A percentile compares a stretch with the other conserved stretches of the same genome.
These are phyloP conservation scores for Lepidium didymum DNA, from an alignment of 345 rosid species.

Conservation along the genomic window DNA sequence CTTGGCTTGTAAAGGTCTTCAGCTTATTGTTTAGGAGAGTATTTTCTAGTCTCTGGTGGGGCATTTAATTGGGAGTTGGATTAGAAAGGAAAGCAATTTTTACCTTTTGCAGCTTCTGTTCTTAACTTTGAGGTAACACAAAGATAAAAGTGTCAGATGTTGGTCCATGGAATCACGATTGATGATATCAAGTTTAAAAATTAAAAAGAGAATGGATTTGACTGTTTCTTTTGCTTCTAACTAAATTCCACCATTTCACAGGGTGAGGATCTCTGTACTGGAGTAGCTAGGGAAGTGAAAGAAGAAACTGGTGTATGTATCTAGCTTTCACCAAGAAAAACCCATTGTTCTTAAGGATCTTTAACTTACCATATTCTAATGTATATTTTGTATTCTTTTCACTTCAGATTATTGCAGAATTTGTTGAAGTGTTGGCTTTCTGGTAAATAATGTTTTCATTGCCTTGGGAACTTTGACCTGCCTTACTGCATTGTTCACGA, in stretches of 20 bases:
- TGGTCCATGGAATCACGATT: neutral
- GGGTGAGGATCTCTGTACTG: constrained; percentile 71
- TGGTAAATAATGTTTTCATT: constrained; percentile 33
- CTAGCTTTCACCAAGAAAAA: neutral
- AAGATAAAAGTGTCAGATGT: neutral
- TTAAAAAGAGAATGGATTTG: neutral
- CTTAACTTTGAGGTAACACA: neutral
- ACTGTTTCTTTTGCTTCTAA: neutral
- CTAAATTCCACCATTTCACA: constrained; percentile 18
- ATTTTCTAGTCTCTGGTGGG: neutral
- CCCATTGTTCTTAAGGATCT: neutral
- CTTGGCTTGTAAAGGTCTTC: neutral
- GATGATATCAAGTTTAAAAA: neutral
- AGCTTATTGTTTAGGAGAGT: neutral
- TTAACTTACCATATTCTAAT: neutral
- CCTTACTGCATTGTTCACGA: neutral
- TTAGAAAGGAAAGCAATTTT: neutral
- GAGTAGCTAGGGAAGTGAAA: constrained; percentile 66
- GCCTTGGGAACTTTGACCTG: neutral
- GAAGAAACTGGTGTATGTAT: constrained; percentile 83
- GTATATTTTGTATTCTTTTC: constrained; percentile 2
- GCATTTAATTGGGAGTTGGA: neutral
- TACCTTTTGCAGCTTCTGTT: neutral
- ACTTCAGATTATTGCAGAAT: constrained; percentile 55
- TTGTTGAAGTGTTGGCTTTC: constrained; percentile 56